A percentile compares a stretch with the other conserved stretches of the same genome.
These are phyloP conservation scores for Umbelopsis sp. DNA, from an alignment of 371 early-diverging fungal genomes.

Conservation along the genomic window DNA sequence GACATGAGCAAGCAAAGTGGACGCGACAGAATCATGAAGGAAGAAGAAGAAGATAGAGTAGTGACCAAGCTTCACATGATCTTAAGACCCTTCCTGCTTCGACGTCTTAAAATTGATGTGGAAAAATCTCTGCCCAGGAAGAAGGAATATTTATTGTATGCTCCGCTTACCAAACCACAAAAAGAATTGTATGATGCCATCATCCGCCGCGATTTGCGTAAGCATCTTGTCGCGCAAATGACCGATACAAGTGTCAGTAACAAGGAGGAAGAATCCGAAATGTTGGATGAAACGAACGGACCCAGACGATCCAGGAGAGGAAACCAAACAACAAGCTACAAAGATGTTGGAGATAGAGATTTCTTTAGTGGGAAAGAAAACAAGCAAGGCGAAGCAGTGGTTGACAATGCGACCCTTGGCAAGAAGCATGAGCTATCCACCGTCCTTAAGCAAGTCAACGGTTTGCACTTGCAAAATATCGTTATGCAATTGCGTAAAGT, in stretches of 20 bases:
- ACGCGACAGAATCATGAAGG: slow-evolving; percentile 70
- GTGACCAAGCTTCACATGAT: slow-evolving; percentile 88
- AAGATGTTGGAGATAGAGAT: slow-evolving; percentile 26
- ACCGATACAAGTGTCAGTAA: slow-evolving; percentile 20
- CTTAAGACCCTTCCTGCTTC: slow-evolving; percentile 91
- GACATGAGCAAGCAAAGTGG: slow-evolving; percentile 72
- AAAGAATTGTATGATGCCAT: slow-evolving; percentile 85
- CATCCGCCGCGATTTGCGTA: slow-evolving; percentile 70
- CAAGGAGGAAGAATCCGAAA: slow-evolving; percentile 29
- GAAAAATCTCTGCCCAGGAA: slow-evolving; percentile 88
- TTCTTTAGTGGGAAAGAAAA: slow-evolving; percentile 47
- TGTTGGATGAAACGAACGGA: slow-evolving; percentile 19
- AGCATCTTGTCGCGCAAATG: slow-evolving; percentile 68
- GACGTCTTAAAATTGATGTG: slow-evolving; percentile 96
- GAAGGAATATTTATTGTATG: slow-evolving; percentile 86
- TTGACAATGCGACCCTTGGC: slow-evolving; percentile 23
- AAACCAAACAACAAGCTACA: background rate
- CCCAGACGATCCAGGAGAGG: slow-evolving; percentile 14
- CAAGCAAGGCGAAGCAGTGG: slow-evolving; percentile 14
- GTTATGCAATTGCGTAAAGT: slow-evolving; percentile 96
- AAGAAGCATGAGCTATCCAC: slow-evolving; percentile 24
- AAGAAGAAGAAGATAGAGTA: slow-evolving; percentile 72
- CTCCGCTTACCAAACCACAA: slow-evolving; percentile 83
- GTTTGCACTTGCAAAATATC: slow-evolving; percentile 73
- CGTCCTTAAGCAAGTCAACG: slow-evolving; percentile 54